phyloP scores from a whole-genome alignment of 2,329 filamentous ascomycete genomes.

The Falciphora oryzae region DNA sequence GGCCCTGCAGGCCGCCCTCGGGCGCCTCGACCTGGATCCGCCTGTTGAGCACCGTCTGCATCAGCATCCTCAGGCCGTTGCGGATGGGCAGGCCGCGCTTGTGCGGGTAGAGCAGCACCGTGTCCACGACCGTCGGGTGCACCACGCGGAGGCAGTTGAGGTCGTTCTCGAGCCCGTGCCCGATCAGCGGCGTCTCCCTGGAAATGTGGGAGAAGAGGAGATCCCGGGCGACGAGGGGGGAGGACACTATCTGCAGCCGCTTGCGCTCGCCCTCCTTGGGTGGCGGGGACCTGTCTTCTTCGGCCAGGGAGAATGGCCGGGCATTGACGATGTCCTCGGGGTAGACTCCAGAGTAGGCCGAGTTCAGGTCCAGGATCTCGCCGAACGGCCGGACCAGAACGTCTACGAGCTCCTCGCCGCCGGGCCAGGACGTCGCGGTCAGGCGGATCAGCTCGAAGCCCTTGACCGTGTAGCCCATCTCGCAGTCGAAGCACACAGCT shows the following conservation, averaged over 20 bases:
- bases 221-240: conserved; percentile 66
- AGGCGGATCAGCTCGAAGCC: conserved; percentile 87
- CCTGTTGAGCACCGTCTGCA: conserved; percentile 61
- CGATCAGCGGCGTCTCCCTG: conserved; percentile 76
- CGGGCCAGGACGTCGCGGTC: conserved; percentile 84
- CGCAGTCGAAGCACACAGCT: conserved; percentile 86
- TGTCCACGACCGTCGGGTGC: conserved; percentile 19
- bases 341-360: conserved; percentile 81
- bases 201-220: conserved; percentile 72
- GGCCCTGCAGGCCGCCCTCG: conserved; percentile 49
- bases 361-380: conserved; percentile 49
- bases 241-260: conserved; percentile 66
- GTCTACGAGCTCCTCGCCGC: conserved; percentile 69
- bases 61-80: conserved; percentile 69
- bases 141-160: conserved; percentile 56
- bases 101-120: conserved; percentile 63
- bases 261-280: conserved; percentile 24
- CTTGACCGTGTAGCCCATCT: conserved; percentile 91
- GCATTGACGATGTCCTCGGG: conserved; percentile 71
- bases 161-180: conserved; percentile 94
- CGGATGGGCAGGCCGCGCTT: conserved; percentile 69
- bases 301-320: conserved; percentile 41
- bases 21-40: conserved; percentile 69
- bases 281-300: conserved; percentile 19
- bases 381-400: conserved; percentile 34